Evolutionary conservation across 257 asterid genomes (phyloP).

Genomic region (Nicotiana attenuata): DNA sequence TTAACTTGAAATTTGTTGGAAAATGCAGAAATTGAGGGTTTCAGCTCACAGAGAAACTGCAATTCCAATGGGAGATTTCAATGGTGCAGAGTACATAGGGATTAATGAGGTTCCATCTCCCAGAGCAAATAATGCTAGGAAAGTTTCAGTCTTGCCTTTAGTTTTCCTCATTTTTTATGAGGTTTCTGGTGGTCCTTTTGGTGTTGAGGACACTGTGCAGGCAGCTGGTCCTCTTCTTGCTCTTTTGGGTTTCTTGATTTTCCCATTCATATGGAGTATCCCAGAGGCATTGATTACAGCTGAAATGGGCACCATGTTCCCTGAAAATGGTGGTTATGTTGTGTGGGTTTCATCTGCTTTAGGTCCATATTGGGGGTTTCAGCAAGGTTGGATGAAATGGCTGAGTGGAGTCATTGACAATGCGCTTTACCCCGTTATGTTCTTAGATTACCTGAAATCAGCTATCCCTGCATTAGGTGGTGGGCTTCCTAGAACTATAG

Average conservation of each 20-base stretch:
- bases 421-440: slow-evolving; percentile 9
- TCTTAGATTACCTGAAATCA: slow-evolving; percentile 11
- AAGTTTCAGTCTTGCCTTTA: slow-evolving; percentile 12
- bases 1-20: neutral
- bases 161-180: slow-evolving; percentile 4
- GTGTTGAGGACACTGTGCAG: slow-evolving; percentile 10
- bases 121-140: slow-evolving; percentile 1
- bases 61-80: neutral
- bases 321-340: slow-evolving; percentile 11
- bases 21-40: slow-evolving; percentile 6
- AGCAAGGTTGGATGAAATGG: slow-evolving; percentile 12
- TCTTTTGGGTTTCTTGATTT: slow-evolving; percentile 10
- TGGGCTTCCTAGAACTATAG: neutral
- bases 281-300: slow-evolving; percentile 11
- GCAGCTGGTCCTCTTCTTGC: slow-evolving; percentile 15
- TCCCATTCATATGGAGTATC: slow-evolving; percentile 11
- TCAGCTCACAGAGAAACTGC: slow-evolving; percentile 1
- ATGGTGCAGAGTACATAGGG: neutral
- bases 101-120: slow-evolving; percentile 7
- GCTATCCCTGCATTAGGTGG: slow-evolving; percentile 10
- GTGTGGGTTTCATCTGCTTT: slow-evolving; percentile 13
- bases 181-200: slow-evolving; percentile 15
- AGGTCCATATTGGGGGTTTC: slow-evolving; percentile 11
- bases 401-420: slow-evolving; percentile 9
- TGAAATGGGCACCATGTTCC: slow-evolving; percentile 14